Percentiles rank a stretch among this genome's conserved stretches.
These are phyloP conservation scores for Ophiorrhiza pumila DNA, from an alignment of 257 asterid species.

Conservation along the genomic window DNA sequence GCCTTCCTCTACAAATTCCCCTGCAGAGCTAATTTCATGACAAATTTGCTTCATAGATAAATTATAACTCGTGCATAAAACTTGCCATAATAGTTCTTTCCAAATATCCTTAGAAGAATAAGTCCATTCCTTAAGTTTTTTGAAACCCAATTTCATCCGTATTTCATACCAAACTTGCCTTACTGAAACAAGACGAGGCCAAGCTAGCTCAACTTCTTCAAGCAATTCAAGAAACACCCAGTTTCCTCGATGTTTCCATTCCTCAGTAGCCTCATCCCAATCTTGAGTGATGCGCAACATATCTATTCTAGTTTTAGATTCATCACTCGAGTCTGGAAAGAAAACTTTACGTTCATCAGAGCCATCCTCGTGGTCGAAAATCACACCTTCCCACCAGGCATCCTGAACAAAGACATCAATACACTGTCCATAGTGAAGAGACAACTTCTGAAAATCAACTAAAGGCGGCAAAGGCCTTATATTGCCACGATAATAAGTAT, in stretches of 20 bases:
- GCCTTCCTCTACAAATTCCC: slow-evolving; percentile 32
- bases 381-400: slow-evolving; percentile 99
- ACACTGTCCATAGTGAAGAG: slow-evolving; percentile 64
- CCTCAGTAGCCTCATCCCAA: slow-evolving; percentile 76
- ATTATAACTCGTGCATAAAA: slow-evolving; percentile 43
- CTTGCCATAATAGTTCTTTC: slow-evolving; percentile 52
- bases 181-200: slow-evolving; percentile 60
- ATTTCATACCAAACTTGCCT: slow-evolving; percentile 91
- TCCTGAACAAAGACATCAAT: slow-evolving; percentile 52
- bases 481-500: slow-evolving; percentile 37
- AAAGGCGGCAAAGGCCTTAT: slow-evolving; percentile 71
- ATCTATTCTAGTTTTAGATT: slow-evolving; percentile 39
- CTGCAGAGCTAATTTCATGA: slow-evolving; percentile 34
- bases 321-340: slow-evolving; percentile 91
- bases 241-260: slow-evolving; percentile 62
- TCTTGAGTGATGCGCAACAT: slow-evolving; percentile 52
- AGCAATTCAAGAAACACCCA: slow-evolving; percentile 71
- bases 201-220: slow-evolving; percentile 46
- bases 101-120: slow-evolving; percentile 33
- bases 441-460: slow-evolving; percentile 17
- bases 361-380: slow-evolving; percentile 64
- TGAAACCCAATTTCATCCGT: slow-evolving; percentile 43
- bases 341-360: slow-evolving; percentile 48
- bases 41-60: slow-evolving; percentile 35
- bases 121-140: slow-evolving; percentile 64